These are phyloP conservation scores for Microbotryum violaceum DNA, from an alignment of 1,284 basidiomycete genomes.

Conservation along the genomic window DNA sequence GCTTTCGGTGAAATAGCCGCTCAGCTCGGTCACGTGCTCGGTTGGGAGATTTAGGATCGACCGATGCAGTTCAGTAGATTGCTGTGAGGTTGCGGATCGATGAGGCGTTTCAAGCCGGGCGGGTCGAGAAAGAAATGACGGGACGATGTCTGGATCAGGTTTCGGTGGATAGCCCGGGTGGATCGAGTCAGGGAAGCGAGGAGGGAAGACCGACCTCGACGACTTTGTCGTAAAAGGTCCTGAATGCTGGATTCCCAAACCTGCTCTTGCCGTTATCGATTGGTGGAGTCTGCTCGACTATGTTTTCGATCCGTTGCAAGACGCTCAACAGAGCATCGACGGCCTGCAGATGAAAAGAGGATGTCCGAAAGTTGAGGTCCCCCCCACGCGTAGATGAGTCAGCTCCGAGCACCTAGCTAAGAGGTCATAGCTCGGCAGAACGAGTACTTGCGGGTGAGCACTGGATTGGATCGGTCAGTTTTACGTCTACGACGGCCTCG, in stretches of 20 bases:
- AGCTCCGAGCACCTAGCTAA: too few species aligned
- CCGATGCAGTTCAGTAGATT: slow-evolving; percentile 46
- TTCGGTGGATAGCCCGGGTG: not conserved
- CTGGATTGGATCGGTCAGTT: slow-evolving; percentile 58
- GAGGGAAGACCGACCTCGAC: slow-evolving; percentile 50
- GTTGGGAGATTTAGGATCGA: slow-evolving; percentile 53
- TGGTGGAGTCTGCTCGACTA: slow-evolving; percentile 66
- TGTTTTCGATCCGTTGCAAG: slow-evolving; percentile 59
- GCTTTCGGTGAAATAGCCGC: slow-evolving; percentile 71
- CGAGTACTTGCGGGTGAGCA: not conserved
- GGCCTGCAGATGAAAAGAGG: slow-evolving; percentile 46
- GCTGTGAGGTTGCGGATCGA: slow-evolving; percentile 20
- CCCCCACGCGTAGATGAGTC: too few species aligned
- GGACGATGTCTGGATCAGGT: not conserved
- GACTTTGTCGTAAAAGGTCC: slow-evolving; percentile 79
- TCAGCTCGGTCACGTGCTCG: slow-evolving; percentile 59
- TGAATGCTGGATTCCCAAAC: slow-evolving; percentile 96
- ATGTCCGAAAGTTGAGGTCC: too few species aligned
- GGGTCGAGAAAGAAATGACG: not conserved
- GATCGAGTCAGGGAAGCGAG: not conserved
- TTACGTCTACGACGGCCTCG: slow-evolving; percentile 64
- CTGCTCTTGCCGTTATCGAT: slow-evolving; percentile 84
- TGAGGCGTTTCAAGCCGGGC: not conserved
- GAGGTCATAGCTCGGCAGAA: too few species aligned
- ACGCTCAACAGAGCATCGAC: slow-evolving; percentile 56